Base-by-base conservation (phyloP, 768 basidiomycete genomes). In the Russula vinacea region DNA sequence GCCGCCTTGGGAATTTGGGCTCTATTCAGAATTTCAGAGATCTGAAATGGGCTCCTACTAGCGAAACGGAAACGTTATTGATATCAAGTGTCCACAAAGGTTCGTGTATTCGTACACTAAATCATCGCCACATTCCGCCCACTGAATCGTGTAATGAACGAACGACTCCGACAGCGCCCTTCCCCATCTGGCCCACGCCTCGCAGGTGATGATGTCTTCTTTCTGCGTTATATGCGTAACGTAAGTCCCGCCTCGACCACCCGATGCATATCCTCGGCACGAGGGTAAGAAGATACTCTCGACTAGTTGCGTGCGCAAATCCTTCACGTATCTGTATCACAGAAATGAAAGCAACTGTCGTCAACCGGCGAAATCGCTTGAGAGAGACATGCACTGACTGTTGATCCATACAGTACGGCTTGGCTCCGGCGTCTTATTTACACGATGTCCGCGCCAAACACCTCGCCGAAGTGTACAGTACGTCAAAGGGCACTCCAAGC, bases 1-100 rank as follows among this genome's bases (percentile, higher is more conserved):
- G 65, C 72, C 79, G 9, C 88, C 89, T 37, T 90, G 87, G 88
- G 90, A 91, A 75, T 90, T 91, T 71, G 81, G 85, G 70, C 76
- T 91, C 51, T 90, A 88, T 70, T 68, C 68, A n/a, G n/a, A n/a
- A n/a, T n/a, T n/a, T n/a, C n/a, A 7, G 67, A 71, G 16, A 50
- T 8, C 33, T 67, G 59, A 67, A 32, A 7, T 39, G 53, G 5
- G 13, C 29, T 7, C 29, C 5, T 26, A 3, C 33, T 35, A 45
- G 47, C 22, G 24, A 44, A 47, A 22, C 24, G 9, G 24, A 17
- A 26, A 40, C n/a, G n/a, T n/a, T 5, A 40, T 40, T n/a, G 26
- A 35, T 40, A 17, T 33, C 40, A 33, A 32, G 29, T 47, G 44
- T 17, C 26, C 22, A 49, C 13, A n/a, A n/a, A n/a, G n/a, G 13